Evolutionary conservation across 768 basidiomycete species (phyloP), one percentile per base, ranked within the genome.

Genomic region (Boletus barrowsii): DNA sequence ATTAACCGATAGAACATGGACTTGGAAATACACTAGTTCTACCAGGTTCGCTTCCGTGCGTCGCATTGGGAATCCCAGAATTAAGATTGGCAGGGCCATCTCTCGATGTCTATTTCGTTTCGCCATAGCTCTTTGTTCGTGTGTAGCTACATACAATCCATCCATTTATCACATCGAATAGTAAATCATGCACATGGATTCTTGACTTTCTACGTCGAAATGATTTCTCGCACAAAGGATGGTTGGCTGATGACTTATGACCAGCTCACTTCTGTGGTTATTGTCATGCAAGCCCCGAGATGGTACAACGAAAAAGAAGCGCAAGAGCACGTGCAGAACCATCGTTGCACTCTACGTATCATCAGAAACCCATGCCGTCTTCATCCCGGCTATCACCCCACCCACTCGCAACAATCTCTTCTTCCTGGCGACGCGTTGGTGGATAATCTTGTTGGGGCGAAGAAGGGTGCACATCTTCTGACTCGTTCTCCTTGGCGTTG

Each of bases 341-440:
- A 44, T 41, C 41, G 32, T 17, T 37, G 17, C 30, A 37, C 47
- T 30, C 53, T 36, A 44, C 22, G 17, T 15, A 32, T 47, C 48
- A 42, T 69, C 56, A 70, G 80, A 89, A 83, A 39, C 87, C 86
- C 85, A 90, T 89, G 42, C 82, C 84, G 63, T 89, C 85, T 59
- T 82, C 87, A 50, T 81, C 86, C 40, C 76, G 82, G 24, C 77
- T 83, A 32, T 72, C 71, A 35, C 87, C 88, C 87, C 88, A 89
- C 22, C 87, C 86, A 60, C 79, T 84, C 5, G 82, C 82, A 6
- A 82, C 76, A 7, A 79, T 64, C 64, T 84, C 87, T 63, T 87
- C 87, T 55, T 87, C 87, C 35, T 78, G 67, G 43, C 68, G 67
- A 37, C 70, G 69, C 29, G 67, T 67, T 64, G 75, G 42, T 69